phyloP scores from a whole-genome alignment of 2,329 filamentous ascomycete species.

The Aspergillus tamarii region DNA sequence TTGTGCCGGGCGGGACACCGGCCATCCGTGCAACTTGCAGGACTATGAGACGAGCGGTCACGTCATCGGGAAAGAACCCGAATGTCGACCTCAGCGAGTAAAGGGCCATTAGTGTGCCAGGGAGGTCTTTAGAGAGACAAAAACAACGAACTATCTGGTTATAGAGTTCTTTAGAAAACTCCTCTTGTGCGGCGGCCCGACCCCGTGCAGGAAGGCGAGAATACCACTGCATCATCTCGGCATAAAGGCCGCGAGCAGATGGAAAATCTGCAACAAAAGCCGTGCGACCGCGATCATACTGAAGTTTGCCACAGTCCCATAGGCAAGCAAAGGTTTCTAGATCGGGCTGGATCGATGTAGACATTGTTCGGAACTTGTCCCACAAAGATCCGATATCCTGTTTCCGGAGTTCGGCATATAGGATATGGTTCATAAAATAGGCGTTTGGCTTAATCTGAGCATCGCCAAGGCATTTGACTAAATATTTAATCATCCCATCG shows the following conservation, averaged over 20 bases:
- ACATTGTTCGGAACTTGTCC: slow-evolving; percentile 60
- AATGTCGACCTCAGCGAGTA: slow-evolving; percentile 50
- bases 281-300: slow-evolving; percentile 52
- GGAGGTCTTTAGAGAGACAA: slow-evolving; percentile 52
- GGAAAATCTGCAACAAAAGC: slow-evolving; percentile 53
- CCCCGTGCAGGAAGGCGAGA: slow-evolving; percentile 34
- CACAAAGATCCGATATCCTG: slow-evolving; percentile 60
- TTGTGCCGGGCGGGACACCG: slow-evolving; percentile 36
- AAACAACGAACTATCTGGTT: slow-evolving; percentile 57
- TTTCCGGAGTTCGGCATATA: slow-evolving; percentile 67
- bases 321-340: slow-evolving; percentile 70
- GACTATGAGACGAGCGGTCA: slow-evolving; percentile 52
- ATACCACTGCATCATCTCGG: slow-evolving; percentile 54
- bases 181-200: slow-evolving; percentile 33
- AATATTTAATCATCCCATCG: slow-evolving; percentile 58
- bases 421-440: slow-evolving; percentile 78
- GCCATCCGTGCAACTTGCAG: slow-evolving; percentile 53
- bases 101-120: slow-evolving; percentile 55
- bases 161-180: slow-evolving; percentile 54
- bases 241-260: slow-evolving; percentile 49
- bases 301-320: slow-evolving; percentile 58
- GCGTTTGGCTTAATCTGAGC: slow-evolving; percentile 70
- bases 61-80: slow-evolving; percentile 49
- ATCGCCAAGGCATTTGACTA: slow-evolving; percentile 65
- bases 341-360: slow-evolving; percentile 61